These are phyloP conservation scores for Saccharomyces paradoxus DNA, from an alignment of 805 yeast species.

Conservation along the genomic window DNA sequence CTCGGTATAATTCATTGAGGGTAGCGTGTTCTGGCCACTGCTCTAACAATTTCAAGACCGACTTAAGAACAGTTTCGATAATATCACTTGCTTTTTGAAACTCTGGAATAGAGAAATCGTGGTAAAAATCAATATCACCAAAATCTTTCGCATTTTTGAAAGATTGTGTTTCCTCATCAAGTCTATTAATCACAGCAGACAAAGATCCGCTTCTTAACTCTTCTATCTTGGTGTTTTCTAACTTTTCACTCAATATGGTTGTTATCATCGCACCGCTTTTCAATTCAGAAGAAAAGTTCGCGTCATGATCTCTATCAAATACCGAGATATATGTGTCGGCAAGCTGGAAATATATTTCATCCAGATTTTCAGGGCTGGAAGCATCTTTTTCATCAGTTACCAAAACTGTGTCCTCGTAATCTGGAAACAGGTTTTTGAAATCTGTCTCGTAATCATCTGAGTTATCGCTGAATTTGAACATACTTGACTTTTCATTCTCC, in stretches of 20 bases:
- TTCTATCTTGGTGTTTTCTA: conserved; percentile 19
- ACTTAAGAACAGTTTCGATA: conserved; percentile 36
- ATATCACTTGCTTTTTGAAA: conserved; percentile 49
- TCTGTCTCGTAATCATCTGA: conserved; percentile 70
- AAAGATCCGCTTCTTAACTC: conserved; percentile 26
- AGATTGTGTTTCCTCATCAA: conserved; percentile 29
- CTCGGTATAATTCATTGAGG: conserved; percentile 54
- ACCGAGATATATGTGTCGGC: conserved; percentile 42
- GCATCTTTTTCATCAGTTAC: conserved; percentile 15
- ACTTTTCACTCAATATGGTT: conserved; percentile 19
- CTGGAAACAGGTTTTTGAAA: conserved; percentile 76
- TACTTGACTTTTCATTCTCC: conserved; percentile 48
- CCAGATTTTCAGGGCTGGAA: conserved; percentile 25
- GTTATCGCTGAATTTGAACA: conserved; percentile 59
- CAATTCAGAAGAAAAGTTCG: conserved; percentile 27
- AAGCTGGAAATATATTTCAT: conserved; percentile 40
- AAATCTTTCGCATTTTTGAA: conserved; percentile 18
- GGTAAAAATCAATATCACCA: conserved; percentile 48
- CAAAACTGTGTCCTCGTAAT: conserved; percentile 53
- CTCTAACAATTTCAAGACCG: conserved; percentile 40
- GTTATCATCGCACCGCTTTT: conserved; percentile 35
- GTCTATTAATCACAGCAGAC: conserved; percentile 30
- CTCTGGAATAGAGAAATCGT: conserved; percentile 52
- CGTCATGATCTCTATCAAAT: conserved; percentile 26
- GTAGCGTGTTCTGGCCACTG: conserved; percentile 97